Evolutionary conservation across 257 asterid species (phyloP).

Genomic region (Misopates orontium): DNA sequence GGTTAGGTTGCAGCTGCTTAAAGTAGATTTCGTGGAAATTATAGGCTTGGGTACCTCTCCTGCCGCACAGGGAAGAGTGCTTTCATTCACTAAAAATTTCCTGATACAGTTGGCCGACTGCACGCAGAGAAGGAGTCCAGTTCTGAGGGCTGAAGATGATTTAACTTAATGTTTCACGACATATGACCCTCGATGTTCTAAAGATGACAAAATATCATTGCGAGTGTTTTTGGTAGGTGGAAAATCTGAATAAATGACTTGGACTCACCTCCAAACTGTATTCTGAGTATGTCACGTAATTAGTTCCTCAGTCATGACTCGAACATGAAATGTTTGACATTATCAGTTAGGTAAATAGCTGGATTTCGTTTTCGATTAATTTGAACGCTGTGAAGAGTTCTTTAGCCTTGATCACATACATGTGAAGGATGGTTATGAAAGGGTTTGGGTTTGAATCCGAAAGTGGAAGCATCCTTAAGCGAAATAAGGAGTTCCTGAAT

Average conservation of each 20-base stretch:
- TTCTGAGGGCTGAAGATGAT: neutral
- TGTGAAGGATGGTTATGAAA: no score
- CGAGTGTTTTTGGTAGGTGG: neutral
- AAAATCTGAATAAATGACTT: neutral
- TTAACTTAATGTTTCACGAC: neutral
- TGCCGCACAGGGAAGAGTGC: neutral
- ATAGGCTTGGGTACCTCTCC: constrained; percentile 18
- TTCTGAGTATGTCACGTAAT: constrained; percentile 11
- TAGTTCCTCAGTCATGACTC: neutral
- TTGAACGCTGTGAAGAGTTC: no score
- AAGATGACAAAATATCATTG: no score
- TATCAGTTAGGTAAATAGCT: no score
- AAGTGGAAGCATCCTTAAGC: no score
- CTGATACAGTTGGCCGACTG: no score
- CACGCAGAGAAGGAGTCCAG: no score
- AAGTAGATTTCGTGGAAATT: neutral
- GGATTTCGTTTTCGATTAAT: no score
- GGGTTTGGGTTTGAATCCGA: no score
- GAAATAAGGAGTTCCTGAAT: no score
- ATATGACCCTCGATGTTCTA: neutral
- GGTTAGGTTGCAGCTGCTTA: neutral
- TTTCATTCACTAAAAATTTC: neutral
- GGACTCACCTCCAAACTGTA: neutral
- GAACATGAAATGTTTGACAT: neutral
- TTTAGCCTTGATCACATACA: no score